Conservation (phyloP, 2,329 filamentous ascomycete genomes). For the Diaporthe ilicicola region DNA sequence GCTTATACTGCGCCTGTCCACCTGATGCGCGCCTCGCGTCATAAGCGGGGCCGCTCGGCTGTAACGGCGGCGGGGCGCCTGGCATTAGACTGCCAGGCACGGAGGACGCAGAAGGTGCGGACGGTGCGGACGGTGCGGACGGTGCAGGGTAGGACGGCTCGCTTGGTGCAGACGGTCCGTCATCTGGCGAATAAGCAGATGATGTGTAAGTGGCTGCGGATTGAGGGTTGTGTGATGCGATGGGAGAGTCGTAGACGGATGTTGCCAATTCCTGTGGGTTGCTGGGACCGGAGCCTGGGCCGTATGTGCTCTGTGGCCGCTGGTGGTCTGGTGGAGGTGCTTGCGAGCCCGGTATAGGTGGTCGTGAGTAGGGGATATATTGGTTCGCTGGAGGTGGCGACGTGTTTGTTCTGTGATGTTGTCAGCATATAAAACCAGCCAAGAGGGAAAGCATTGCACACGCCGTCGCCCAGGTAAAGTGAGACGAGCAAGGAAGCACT, state of each 20-base stretch:
- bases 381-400: slow-evolving; percentile 32
- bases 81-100: slow-evolving; percentile 44
- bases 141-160: slow-evolving; percentile 47
- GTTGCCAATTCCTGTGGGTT: slow-evolving; percentile 82
- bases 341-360: slow-evolving; percentile 26
- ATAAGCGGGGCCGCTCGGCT: slow-evolving; percentile 54
- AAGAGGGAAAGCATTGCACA: neutral
- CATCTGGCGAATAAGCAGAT: slow-evolving; percentile 59
- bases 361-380: slow-evolving; percentile 31
- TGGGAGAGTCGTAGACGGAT: slow-evolving; percentile 78
- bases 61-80: slow-evolving; percentile 50
- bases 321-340: slow-evolving; percentile 50
- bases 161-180: slow-evolving; percentile 45
- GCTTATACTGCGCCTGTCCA: slow-evolving; percentile 63
- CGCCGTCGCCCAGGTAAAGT: neutral
- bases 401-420: slow-evolving; percentile 21
- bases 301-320: slow-evolving; percentile 72
- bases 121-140: slow-evolving; percentile 38
- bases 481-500: neutral
- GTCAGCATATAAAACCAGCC: neutral
- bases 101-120: slow-evolving; percentile 23
- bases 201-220: slow-evolving; percentile 54
- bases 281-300: slow-evolving; percentile 40
- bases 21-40: slow-evolving; percentile 58
- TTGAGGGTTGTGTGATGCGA: slow-evolving; percentile 60